Evolutionary conservation across 139 green algal genomes (phyloP).

Genomic region (Haematococcus lacustris): DNA sequence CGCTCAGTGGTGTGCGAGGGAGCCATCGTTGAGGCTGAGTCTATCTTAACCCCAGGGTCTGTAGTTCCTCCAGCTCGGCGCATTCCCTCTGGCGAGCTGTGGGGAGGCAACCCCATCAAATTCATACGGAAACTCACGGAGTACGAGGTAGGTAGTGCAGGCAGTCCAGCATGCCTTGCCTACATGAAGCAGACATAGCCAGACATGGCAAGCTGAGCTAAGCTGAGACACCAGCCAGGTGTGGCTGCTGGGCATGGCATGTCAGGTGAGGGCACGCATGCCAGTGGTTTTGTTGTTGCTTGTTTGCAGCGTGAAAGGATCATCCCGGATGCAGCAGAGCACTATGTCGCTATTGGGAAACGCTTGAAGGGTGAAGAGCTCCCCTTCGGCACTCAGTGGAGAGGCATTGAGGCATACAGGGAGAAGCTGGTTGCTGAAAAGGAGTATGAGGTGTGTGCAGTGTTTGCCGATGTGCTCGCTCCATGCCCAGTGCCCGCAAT

Average conservation of each 20-base stretch:
- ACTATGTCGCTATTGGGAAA: constrained; percentile 26
- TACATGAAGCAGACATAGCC: too few species aligned
- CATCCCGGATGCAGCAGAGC: constrained; percentile 19
- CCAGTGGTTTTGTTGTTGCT: too few species aligned
- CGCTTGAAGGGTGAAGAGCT: constrained; percentile 27
- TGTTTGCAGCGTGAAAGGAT: constrained; percentile 33
- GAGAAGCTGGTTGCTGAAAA: constrained; percentile 28
- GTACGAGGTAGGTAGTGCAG: constrained; percentile 36
- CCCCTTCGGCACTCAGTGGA: constrained; percentile 34
- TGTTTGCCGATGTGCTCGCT: too few species aligned
- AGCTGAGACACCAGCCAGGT: too few species aligned
- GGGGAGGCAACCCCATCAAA: constrained; percentile 72
- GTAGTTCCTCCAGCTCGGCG: constrained; percentile 73
- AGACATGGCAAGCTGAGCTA: too few species aligned
- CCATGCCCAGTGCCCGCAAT: too few species aligned
- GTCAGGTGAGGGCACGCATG: not conserved
- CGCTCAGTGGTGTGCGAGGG: constrained; percentile 72
- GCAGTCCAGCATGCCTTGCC: too few species aligned
- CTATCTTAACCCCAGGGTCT: constrained; percentile 66
- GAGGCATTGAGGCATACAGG: constrained; percentile 32
- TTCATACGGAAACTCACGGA: constrained; percentile 72
- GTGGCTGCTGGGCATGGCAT: too few species aligned
- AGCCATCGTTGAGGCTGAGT: constrained; percentile 63
- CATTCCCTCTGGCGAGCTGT: constrained; percentile 79
- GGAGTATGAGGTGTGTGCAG: too few species aligned